Base-by-base conservation (phyloP, 2,329 filamentous ascomycete species). In the Lachnum nothofagi region DNA sequence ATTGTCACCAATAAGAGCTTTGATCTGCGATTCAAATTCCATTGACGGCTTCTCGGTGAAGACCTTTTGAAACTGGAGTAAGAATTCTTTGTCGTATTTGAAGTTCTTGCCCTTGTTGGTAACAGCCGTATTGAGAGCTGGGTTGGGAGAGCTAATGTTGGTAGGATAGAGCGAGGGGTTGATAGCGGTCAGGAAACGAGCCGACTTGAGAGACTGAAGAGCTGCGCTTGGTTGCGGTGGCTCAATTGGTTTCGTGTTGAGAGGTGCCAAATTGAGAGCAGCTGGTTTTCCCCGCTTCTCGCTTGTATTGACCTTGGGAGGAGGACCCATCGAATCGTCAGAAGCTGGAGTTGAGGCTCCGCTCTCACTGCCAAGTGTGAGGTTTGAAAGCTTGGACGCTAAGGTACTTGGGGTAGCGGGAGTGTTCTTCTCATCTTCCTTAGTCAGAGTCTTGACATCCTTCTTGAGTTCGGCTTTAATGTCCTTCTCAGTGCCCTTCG, bases 31-130 rank as follows among this genome's bases (percentile, higher is more conserved):
- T 65, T 94, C 87, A 81, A 95, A 98, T 65, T 97, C 91, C 37
- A 91, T 70, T 0, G 90, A 95, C 12, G 93, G 93, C 72, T 96
- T 94, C 75, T 98, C 93, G 55, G 89, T 94, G 72, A 96, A 98
- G 17, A 95, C 89, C 61, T 81, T 81, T 72, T 96, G 88, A 77
- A 98, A 98, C 66, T 98, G 93, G 24, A 98, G 77, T 71, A 98
- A 74, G 76, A 98, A 98, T 61, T 86, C 85, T 63, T 91, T 88
- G 71, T 97, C 90, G 69, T 98, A 98, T 68, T 94, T 91, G 75
- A 94, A 95, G 35, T 82, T 85, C 68, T 83, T 86, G 52, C 82
- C 82, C 72, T 91, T 91, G 68, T 86, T 88, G 27, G 80, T 77
- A 23, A 88, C 86, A 14, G 86, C 86, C 34, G 79, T 75, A 68